Evolutionary conservation across 805 yeast species (phyloP).

Genomic region (Yarrowia hollandica): DNA sequence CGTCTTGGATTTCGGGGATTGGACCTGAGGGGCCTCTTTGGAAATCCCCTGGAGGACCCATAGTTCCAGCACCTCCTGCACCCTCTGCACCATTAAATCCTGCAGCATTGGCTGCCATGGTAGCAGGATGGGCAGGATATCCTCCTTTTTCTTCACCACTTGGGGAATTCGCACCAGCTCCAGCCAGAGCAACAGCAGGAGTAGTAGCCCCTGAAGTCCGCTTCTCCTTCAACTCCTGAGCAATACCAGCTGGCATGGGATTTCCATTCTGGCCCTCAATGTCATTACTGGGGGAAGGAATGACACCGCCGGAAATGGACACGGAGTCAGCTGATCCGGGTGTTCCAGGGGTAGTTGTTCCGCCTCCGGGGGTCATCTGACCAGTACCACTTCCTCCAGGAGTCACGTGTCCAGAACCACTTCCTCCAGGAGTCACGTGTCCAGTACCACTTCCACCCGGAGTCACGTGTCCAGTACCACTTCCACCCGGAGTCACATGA

Average conservation of each 20-base stretch:
- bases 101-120: too few relatives aligned
- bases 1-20: conserved; percentile 24
- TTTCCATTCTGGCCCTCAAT: conserved; percentile 17
- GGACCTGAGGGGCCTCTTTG: too few relatives aligned
- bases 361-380: too few relatives aligned
- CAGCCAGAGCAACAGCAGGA: background rate
- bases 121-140: too few relatives aligned
- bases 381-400: too few relatives aligned
- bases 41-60: too few relatives aligned
- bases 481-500: background rate
- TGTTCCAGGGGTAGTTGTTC: background rate
- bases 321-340: conserved; percentile 15
- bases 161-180: background rate
- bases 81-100: too few relatives aligned
- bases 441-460: too few relatives aligned
- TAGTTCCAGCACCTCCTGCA: background rate
- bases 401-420: too few relatives aligned
- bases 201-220: background rate
- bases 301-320: background rate
- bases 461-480: too few relatives aligned
- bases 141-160: too few relatives aligned
- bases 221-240: background rate
- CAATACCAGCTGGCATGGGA: conserved; percentile 8
- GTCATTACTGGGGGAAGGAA: background rate
- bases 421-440: too few relatives aligned